Evolutionary conservation across 2,329 filamentous ascomycete genomes (phyloP).

Genomic region (Sclerotinia subarctica): DNA sequence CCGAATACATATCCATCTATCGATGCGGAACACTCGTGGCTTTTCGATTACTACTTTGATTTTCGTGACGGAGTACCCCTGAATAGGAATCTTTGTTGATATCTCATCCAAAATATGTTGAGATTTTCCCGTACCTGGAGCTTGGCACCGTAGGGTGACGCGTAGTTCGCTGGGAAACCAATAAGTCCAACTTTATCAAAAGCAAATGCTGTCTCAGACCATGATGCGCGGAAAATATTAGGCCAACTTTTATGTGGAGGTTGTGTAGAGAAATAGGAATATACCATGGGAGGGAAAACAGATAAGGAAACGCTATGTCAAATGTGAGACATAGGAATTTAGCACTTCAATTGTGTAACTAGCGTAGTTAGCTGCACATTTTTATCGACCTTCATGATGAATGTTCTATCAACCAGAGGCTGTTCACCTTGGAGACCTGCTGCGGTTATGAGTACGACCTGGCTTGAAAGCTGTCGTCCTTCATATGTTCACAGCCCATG

Average conservation of each 20-base stretch:
- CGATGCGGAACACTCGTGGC: not conserved
- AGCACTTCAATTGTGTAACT: not conserved
- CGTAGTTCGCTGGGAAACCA: not conserved
- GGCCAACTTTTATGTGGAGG: not conserved
- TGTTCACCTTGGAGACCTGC: too few relatives aligned
- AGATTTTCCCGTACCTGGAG: too few relatives aligned
- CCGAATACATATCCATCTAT: not conserved
- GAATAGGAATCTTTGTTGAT: not conserved
- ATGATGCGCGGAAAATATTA: not conserved
- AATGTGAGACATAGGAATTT: not conserved
- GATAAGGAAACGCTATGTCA: not conserved
- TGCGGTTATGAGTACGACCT: too few relatives aligned
- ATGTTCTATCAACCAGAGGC: too few relatives aligned
- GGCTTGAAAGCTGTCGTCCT: not conserved
- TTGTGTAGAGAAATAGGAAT: not conserved
- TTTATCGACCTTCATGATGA: not conserved
- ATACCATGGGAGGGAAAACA: not conserved
- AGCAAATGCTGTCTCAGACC: not conserved
- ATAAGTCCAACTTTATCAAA: not conserved
- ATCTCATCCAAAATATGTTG: not conserved
- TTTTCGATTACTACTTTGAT: not conserved
- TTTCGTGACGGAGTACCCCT: too few relatives aligned
- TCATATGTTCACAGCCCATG: not conserved
- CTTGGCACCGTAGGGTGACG: not conserved
- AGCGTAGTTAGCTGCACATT: not conserved